Conservation (phyloP, 1,284 basidiomycete genomes). For the Bjerkandera adusta region DNA sequence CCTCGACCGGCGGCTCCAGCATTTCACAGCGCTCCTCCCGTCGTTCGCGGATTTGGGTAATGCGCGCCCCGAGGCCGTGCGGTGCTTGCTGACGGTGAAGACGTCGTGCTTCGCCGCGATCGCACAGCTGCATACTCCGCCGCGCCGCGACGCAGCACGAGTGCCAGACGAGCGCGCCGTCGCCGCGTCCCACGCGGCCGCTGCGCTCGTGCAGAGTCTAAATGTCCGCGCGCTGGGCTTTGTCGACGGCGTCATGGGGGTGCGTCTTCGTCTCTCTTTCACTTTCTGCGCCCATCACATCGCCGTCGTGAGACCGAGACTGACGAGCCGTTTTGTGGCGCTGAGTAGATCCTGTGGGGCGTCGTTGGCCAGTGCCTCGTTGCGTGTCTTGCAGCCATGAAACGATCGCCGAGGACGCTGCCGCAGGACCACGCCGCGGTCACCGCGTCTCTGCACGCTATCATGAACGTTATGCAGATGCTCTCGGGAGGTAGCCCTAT, state of each 20-base stretch:
- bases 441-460: conserved; percentile 8
- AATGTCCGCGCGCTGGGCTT: background rate
- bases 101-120: background rate
- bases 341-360: conserved; percentile 8
- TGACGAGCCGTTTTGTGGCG: too few relatives aligned
- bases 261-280: background rate
- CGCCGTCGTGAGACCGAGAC: background rate
- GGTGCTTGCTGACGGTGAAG: background rate
- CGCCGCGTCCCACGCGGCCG: background rate
- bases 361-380: conserved; percentile 2
- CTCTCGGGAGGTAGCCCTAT: too few relatives aligned
- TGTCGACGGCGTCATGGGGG: background rate
- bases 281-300: too few relatives aligned
- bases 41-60: background rate
- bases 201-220: background rate
- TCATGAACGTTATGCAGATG: background rate
- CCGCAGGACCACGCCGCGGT: conserved; percentile 7
- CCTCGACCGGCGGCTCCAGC: background rate
- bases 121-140: background rate
- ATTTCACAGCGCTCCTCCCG: background rate
- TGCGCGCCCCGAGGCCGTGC: background rate
- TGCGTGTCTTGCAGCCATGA: background rate
- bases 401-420: background rate
- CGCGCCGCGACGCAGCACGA: background rate
- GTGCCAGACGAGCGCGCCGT: background rate